Conservation (phyloP, 2,329 filamentous ascomycete species). For the Nigrograna mackinnonii region DNA sequence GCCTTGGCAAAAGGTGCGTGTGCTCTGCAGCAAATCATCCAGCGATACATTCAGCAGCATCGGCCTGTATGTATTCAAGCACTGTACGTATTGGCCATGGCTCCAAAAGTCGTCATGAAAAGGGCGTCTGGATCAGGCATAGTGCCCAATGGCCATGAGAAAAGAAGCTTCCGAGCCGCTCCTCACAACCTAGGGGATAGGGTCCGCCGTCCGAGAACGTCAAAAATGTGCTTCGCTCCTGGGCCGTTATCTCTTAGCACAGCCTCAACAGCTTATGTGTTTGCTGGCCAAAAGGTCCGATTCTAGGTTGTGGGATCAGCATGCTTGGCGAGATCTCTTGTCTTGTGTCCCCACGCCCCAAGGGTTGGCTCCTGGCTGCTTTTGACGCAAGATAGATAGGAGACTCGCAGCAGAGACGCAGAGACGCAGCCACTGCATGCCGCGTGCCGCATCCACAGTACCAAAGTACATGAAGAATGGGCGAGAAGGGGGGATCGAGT, state of each 20-base stretch:
- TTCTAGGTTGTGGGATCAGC: slow-evolving; percentile 7
- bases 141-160: slow-evolving; percentile 5
- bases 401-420: too few relatives aligned
- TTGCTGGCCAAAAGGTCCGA: slow-evolving; percentile 9
- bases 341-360: too few relatives aligned
- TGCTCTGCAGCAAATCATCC: not conserved
- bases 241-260: slow-evolving; percentile 30
- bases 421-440: too few relatives aligned
- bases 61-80: too few relatives aligned
- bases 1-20: not conserved
- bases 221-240: too few relatives aligned
- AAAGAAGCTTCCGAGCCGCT: not conserved
- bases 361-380: too few relatives aligned
- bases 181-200: slow-evolving; percentile 8
- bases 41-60: too few relatives aligned
- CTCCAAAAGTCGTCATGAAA: slow-evolving; percentile 5
- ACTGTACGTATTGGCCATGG: not conserved
- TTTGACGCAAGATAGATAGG: too few relatives aligned
- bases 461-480: too few relatives aligned
- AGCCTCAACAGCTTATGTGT: slow-evolving; percentile 24
- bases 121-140: slow-evolving; percentile 5
- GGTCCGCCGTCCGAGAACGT: too few relatives aligned
- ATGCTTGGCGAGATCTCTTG: slow-evolving; percentile 10
- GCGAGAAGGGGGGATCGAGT: too few relatives aligned
- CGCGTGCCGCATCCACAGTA: too few relatives aligned